Percentiles rank a stretch among this genome's conserved stretches.
These are phyloP conservation scores for Rhizopogon vesiculosus DNA, from an alignment of 768 basidiomycete genomes.

Conservation along the genomic window DNA sequence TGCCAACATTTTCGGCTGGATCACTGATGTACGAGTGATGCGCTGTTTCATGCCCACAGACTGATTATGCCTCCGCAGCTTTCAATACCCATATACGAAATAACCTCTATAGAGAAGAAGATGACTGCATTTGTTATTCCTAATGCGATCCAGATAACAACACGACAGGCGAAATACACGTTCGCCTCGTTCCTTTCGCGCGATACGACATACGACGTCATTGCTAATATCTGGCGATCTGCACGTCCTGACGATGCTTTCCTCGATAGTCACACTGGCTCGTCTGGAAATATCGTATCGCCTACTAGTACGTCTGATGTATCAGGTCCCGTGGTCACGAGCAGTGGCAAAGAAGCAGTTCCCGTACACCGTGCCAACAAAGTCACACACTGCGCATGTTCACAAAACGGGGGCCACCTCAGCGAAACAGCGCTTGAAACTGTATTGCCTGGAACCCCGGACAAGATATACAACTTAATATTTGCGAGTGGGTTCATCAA, in stretches of 20 bases:
- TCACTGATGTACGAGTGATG: conserved; percentile 74
- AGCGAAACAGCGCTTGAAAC: conserved; percentile 72
- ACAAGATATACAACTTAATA: conserved; percentile 93
- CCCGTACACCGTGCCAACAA: conserved; percentile 32
- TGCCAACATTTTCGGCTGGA: conserved; percentile 99
- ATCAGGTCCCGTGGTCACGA: conserved; percentile 1
- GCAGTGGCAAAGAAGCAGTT: not conserved
- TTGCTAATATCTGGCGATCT: conserved; percentile 93
- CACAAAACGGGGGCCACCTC: conserved; percentile 64
- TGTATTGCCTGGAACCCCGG: conserved; percentile 84
- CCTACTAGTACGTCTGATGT: conserved; percentile 14
- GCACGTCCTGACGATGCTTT: conserved; percentile 63
- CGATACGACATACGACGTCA: conserved; percentile 94
- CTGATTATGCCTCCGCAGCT: conserved; percentile 43
- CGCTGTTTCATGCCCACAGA: not conserved
- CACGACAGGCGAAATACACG: conserved; percentile 78
- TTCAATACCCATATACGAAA: conserved; percentile 83
- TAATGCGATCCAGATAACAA: conserved; percentile 90
- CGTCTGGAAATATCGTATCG: conserved; percentile 15
- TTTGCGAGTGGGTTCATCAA: conserved; percentile 96
- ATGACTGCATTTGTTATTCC: conserved; percentile 99
- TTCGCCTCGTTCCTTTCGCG: conserved; percentile 96
- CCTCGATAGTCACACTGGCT: conserved; percentile 11
- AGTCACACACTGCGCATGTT: conserved; percentile 72
- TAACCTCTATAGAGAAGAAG: conserved; percentile 85